phyloP scores from a whole-genome alignment of 371 early-diverging fungal genomes.

The Blastocladiella emersonii region DNA sequence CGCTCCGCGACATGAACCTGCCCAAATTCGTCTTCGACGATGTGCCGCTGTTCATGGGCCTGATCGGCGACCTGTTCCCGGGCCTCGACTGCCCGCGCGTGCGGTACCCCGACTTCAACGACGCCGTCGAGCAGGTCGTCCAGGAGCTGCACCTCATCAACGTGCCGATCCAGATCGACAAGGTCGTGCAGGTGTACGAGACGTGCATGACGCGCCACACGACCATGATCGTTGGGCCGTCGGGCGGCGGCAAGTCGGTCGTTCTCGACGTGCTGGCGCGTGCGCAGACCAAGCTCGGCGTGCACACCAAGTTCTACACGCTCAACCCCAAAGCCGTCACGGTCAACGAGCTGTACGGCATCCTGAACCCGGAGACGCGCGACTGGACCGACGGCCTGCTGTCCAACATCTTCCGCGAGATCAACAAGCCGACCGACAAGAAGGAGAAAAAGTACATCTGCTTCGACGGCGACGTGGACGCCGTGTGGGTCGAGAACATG shows the following conservation, averaged over 20 bases:
- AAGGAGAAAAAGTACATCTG: constrained; percentile 46
- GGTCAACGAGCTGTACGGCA: constrained; percentile 41
- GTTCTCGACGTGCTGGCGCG: constrained; percentile 38
- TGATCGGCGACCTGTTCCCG: constrained; percentile 40
- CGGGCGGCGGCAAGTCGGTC: constrained; percentile 43
- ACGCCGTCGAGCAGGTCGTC: constrained; percentile 37
- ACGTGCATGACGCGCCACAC: constrained; percentile 45
- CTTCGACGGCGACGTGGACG: constrained; percentile 46
- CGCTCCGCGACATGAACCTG: constrained; percentile 39
- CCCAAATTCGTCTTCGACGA: constrained; percentile 50
- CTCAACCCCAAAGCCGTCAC: constrained; percentile 45
- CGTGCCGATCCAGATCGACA: constrained; percentile 40
- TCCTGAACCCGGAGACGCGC: constrained; percentile 34
- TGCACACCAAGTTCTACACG: constrained; percentile 30
- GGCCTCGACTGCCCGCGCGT: constrained; percentile 44
- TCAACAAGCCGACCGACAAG: constrained; percentile 39
- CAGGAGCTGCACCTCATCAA: constrained; percentile 26
- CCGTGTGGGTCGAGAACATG: constrained; percentile 56
- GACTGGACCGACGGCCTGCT: constrained; percentile 51
- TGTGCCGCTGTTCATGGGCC: constrained; percentile 38
- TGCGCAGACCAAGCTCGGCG: constrained; percentile 37
- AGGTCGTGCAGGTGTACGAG: constrained; percentile 45
- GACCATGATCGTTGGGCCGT: constrained; percentile 41
- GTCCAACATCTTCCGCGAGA: constrained; percentile 42
- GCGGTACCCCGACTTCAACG: constrained; percentile 37